Percentiles rank a stretch among this genome's conserved stretches.
Evolutionary conservation across 2,329 filamentous ascomycete genomes (phyloP).

Genomic region (Talaromyces sp.): DNA sequence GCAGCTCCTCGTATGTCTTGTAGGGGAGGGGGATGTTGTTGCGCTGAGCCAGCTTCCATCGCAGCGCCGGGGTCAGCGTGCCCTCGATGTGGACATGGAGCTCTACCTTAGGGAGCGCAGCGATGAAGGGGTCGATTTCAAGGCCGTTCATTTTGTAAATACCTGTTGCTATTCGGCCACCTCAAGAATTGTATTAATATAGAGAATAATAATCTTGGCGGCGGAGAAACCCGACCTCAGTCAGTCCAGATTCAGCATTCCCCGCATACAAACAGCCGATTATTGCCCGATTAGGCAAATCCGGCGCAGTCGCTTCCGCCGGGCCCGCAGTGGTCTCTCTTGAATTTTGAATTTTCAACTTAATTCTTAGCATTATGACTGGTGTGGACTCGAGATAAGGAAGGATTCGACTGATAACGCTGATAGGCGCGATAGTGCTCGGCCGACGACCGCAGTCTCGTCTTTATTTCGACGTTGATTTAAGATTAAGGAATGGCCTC

Average conservation of each 20-base stretch:
- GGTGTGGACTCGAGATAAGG: neutral
- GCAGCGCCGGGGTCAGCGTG: slow-evolving; percentile 36
- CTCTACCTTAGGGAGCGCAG: slow-evolving; percentile 40
- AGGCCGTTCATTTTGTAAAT: slow-evolving; percentile 16
- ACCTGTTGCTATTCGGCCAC: no score
- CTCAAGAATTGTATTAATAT: neutral
- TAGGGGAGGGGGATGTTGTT: slow-evolving; percentile 32
- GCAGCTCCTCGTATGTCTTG: slow-evolving; percentile 25
- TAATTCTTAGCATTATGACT: neutral
- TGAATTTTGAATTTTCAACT: neutral
- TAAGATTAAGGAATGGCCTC: neutral
- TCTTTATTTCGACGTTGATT: neutral
- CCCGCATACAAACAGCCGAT: neutral
- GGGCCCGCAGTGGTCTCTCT: neutral
- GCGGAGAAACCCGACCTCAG: neutral
- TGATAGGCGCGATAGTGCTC: neutral
- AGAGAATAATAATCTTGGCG: neutral
- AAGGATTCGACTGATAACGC: neutral
- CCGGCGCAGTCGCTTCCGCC: neutral
- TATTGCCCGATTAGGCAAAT: neutral
- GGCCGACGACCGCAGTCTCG: neutral
- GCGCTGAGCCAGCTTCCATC: slow-evolving; percentile 38
- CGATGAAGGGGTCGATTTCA: slow-evolving; percentile 26
- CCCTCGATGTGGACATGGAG: slow-evolving; percentile 47
- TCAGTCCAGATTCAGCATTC: neutral